Conservation (phyloP, 2,329 filamentous ascomycete genomes). For the Orbilia brochopaga region DNA sequence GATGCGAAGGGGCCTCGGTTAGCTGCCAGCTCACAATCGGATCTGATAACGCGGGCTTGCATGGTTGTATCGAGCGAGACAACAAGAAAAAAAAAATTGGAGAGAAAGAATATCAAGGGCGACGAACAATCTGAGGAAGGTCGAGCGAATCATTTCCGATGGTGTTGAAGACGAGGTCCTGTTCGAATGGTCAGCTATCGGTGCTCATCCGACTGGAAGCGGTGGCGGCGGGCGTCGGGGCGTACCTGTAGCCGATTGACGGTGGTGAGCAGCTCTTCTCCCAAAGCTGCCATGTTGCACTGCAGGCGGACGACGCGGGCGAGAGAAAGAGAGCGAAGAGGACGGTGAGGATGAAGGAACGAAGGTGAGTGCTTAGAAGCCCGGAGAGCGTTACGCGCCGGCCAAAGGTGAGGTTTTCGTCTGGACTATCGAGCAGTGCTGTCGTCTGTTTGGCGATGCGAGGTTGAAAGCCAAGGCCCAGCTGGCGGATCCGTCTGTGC, state of each 20-base stretch:
- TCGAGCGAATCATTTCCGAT: constrained; percentile 98
- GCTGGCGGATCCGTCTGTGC: neutral
- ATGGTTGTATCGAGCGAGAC: constrained; percentile 6
- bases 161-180: constrained; percentile 82
- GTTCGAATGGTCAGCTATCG: constrained; percentile 24
- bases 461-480: constrained; percentile 3
- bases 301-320: constrained; percentile 54
- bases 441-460: constrained; percentile 8
- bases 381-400: constrained; percentile 7
- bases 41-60: neutral
- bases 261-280: constrained; percentile 90
- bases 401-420: neutral
- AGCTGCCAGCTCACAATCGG: constrained; percentile 30
- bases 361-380: constrained; percentile 14
- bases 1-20: constrained; percentile 51
- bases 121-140: constrained; percentile 91
- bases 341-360: constrained; percentile 5
- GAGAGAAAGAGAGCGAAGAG: constrained; percentile 45
- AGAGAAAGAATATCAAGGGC: too few species aligned
- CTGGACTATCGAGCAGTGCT: neutral
- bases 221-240: constrained; percentile 17
- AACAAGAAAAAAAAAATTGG: constrained; percentile 14
- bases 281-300: constrained; percentile 80
- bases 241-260: constrained; percentile 92
- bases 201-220: constrained; percentile 34